Conservation (phyloP, 768 basidiomycete species). For the Pholiota conissans region DNA sequence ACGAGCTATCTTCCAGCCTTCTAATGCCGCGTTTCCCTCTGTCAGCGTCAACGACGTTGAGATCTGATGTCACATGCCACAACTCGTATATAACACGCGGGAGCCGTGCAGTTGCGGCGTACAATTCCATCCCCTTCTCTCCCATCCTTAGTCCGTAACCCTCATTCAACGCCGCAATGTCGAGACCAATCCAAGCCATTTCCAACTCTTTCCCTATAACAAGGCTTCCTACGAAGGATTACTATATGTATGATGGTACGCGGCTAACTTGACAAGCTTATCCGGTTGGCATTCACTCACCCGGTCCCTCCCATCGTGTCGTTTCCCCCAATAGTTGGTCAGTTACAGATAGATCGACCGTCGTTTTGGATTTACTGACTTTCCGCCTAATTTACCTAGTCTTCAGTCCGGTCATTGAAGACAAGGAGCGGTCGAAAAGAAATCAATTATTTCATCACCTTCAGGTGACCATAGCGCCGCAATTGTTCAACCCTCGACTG, state of each 20-base stretch:
- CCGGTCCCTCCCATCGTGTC: too few relatives aligned
- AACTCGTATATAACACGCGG: neutral
- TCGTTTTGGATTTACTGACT: neutral
- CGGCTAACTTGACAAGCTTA: too few relatives aligned
- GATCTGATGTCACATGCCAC: neutral
- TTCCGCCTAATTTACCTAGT: constrained; percentile 3
- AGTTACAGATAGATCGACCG: too few relatives aligned
- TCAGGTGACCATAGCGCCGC: constrained; percentile 34
- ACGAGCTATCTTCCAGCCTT: neutral
- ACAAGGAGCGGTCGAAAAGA: neutral
- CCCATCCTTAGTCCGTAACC: neutral
- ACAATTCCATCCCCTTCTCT: neutral
- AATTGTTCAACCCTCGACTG: constrained; percentile 38
- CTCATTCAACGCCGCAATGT: neutral
- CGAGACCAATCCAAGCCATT: neutral
- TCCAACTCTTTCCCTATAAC: constrained; percentile 20
- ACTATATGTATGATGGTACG: constrained; percentile 25
- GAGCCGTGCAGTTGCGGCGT: neutral
- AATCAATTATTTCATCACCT: constrained; percentile 35
- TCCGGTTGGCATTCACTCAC: too few relatives aligned
- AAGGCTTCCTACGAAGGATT: constrained; percentile 5
- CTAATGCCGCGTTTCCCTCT: neutral
- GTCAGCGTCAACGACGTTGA: too few relatives aligned
- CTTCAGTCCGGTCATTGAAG: constrained; percentile 3
- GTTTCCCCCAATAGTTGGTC: too few relatives aligned